phyloP scores from a whole-genome alignment of 257 asterid species.

The Gynochthodes officinalis region DNA sequence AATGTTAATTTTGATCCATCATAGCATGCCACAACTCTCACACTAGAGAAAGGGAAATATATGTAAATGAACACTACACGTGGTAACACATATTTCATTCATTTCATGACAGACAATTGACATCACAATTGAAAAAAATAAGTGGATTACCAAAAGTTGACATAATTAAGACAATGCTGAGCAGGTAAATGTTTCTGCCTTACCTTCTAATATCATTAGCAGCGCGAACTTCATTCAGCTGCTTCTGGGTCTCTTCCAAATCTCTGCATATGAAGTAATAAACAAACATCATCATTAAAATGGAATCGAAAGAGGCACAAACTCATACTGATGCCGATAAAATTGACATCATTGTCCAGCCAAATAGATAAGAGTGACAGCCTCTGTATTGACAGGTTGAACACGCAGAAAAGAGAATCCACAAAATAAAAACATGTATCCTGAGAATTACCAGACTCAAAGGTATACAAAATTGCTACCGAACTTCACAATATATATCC shows the following conservation, averaged over 20 bases:
- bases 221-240: constrained; percentile 22
- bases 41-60: background rate
- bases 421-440: background rate
- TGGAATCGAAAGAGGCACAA: background rate
- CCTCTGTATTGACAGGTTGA: background rate
- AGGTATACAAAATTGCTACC: background rate
- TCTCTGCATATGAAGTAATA: constrained; percentile 8
- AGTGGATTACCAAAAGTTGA: background rate
- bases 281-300: background rate
- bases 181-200: background rate
- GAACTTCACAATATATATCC: background rate
- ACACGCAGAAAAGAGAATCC: background rate
- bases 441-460: background rate
- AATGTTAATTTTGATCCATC: background rate
- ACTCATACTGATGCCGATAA: background rate
- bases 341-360: background rate
- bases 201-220: constrained; percentile 18
- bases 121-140: background rate
- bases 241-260: constrained; percentile 25
- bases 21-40: background rate
- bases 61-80: background rate
- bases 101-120: background rate
- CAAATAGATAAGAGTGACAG: background rate
- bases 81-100: background rate
- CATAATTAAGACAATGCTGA: background rate